phyloP scores from a whole-genome alignment of 148 eudicot genomes.

The Chenopodium formosanum region DNA sequence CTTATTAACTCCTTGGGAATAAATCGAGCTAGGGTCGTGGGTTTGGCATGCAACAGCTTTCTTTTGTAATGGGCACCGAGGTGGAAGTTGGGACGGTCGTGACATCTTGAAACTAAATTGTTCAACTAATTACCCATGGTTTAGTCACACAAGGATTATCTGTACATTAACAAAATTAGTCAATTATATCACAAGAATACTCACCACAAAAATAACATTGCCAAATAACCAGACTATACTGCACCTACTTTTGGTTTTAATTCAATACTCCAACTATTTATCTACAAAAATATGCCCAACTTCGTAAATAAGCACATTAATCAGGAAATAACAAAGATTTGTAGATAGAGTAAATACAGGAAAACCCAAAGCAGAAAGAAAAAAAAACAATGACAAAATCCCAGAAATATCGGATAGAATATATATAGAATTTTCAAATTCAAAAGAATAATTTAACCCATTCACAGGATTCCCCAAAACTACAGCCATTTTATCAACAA shows the following conservation, averaged over 20 bases:
- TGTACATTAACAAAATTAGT: slow-evolving; percentile 4
- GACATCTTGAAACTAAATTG: slow-evolving; percentile 36
- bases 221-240: not conserved
- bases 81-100: slow-evolving; percentile 68
- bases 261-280: too few species aligned
- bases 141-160: slow-evolving; percentile 3
- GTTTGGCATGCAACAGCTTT: slow-evolving; percentile 18
- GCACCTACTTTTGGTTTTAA: not conserved
- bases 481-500: not conserved
- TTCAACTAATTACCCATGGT: slow-evolving; percentile 10
- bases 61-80: slow-evolving; percentile 62
- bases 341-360: not conserved
- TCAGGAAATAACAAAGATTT: not conserved
- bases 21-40: slow-evolving; percentile 22
- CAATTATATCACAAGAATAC: not conserved
- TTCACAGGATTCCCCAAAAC: too few species aligned
- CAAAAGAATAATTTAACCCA: too few species aligned
- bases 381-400: not conserved
- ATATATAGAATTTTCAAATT: too few species aligned
- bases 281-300: not conserved
- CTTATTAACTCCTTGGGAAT: slow-evolving; percentile 22
- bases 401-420: not conserved
- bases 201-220: not conserved
- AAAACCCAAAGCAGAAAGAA: not conserved
- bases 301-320: not conserved